phyloP scores from a whole-genome alignment of 2,329 filamentous ascomycete genomes.

The Kalmusia sp. region DNA sequence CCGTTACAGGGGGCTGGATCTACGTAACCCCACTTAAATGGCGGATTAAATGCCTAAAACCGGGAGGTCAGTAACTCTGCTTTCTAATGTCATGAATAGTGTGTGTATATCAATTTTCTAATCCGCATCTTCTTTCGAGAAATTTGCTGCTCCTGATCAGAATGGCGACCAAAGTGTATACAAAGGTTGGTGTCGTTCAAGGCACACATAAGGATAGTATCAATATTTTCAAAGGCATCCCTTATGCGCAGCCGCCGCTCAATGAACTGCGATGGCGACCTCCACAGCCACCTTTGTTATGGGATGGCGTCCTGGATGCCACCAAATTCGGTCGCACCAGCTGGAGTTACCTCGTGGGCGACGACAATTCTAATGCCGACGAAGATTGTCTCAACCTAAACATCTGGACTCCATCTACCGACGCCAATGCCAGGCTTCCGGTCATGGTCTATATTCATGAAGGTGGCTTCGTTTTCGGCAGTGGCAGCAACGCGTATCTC shows the following conservation, averaged over 20 bases:
- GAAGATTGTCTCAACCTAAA: slow-evolving; percentile 2
- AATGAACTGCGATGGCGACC: background rate
- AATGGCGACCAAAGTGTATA: too few relatives aligned
- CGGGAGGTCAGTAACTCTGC: too few relatives aligned
- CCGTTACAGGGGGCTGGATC: too few relatives aligned
- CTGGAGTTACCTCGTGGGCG: background rate
- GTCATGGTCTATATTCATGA: background rate
- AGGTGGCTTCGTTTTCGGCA: slow-evolving; percentile 1
- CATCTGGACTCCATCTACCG: slow-evolving; percentile 8
- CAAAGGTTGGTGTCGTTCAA: too few relatives aligned
- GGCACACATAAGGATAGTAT: too few relatives aligned
- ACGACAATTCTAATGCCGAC: background rate
- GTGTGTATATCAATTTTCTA: too few relatives aligned
- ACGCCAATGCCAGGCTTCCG: background rate
- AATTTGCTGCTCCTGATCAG: too few relatives aligned
- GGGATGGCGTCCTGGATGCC: background rate
- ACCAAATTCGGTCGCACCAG: background rate
- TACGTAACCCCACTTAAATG: too few relatives aligned
- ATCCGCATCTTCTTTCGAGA: too few relatives aligned
- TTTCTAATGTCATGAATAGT: too few relatives aligned
- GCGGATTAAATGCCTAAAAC: too few relatives aligned
- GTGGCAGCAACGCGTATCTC: background rate
- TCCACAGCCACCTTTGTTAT: background rate
- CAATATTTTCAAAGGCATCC: too few relatives aligned
- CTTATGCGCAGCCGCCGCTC: background rate